Evolutionary conservation across 768 basidiomycete genomes (phyloP).

Genomic region (Russula vinacea): DNA sequence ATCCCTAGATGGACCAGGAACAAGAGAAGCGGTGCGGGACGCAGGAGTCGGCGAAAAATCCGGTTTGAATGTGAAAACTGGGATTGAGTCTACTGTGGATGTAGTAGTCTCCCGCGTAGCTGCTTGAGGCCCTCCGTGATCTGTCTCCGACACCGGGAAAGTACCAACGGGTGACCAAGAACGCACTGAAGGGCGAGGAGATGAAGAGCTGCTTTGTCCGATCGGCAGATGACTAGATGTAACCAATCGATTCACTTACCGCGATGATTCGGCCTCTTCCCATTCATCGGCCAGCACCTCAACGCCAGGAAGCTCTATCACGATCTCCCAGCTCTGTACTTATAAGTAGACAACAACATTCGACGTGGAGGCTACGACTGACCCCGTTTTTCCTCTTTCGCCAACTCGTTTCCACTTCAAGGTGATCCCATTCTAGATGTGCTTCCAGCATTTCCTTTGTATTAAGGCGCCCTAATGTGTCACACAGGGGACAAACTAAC

Average conservation of each 20-base stretch:
- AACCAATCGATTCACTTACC: constrained; percentile 5
- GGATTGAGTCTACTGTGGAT: background rate
- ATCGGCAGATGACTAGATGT: background rate
- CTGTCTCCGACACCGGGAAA: background rate
- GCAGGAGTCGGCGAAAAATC: background rate
- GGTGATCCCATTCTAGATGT: constrained; percentile 54
- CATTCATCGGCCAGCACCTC: constrained; percentile 7
- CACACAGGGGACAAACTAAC: constrained; percentile 57
- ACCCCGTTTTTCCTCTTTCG: constrained; percentile 29
- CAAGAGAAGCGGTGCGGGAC: constrained; percentile 7
- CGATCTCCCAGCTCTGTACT: constrained; percentile 15
- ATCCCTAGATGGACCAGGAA: background rate
- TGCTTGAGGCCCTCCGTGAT: background rate
- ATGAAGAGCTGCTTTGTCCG: background rate
- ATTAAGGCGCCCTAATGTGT: constrained; percentile 42
- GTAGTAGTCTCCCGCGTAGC: background rate
- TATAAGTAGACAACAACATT: background rate
- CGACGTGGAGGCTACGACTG: constrained; percentile 17
- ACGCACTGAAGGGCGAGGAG: background rate
- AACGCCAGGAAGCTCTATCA: constrained; percentile 13
- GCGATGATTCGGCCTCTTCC: constrained; percentile 1
- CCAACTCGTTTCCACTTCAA: constrained; percentile 43
- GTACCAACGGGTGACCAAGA: background rate
- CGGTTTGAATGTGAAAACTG: constrained; percentile 1
- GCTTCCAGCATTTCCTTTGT: constrained; percentile 44